phyloP scores from a whole-genome alignment of 345 rosid species.

The Eucalyptus camaldulensis region DNA sequence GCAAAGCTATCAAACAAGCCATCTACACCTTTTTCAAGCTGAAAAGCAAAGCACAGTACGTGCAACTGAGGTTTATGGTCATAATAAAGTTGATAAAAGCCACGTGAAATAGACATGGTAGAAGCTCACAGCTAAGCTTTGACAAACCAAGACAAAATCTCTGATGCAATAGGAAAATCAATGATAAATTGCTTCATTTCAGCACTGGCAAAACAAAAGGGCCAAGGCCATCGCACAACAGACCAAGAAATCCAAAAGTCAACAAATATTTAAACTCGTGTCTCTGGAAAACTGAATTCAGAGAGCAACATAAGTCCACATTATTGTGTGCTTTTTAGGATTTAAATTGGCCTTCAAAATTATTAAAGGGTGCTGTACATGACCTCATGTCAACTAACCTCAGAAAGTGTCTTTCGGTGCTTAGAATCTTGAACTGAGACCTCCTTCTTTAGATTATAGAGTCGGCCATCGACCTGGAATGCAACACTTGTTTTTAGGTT shows the following conservation, averaged over 20 bases:
- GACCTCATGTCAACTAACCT: slow-evolving; percentile 26
- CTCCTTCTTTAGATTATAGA: slow-evolving; percentile 78
- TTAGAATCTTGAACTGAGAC: slow-evolving; percentile 86
- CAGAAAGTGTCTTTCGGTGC: slow-evolving; percentile 88
- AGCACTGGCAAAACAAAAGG: background rate
- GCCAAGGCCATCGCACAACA: background rate
- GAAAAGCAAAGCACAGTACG: background rate
- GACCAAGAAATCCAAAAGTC: background rate
- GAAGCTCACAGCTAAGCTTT: background rate
- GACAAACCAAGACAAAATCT: background rate
- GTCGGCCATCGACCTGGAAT: slow-evolving; percentile 80
- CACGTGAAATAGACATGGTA: background rate
- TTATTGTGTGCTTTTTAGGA: background rate
- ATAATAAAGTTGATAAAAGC: background rate
- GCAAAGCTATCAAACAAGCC: slow-evolving; percentile 92
- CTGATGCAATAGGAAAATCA: background rate
- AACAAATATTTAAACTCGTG: background rate
- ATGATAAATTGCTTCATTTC: background rate
- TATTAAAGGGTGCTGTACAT: background rate
- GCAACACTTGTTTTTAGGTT: background rate
- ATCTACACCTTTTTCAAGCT: slow-evolving; percentile 94
- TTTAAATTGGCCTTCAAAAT: background rate
- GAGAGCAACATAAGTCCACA: background rate
- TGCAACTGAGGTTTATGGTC: background rate
- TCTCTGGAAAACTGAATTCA: background rate